Evolutionary conservation across 257 asterid species (phyloP).

Genomic region (Linderniella brevidens): DNA sequence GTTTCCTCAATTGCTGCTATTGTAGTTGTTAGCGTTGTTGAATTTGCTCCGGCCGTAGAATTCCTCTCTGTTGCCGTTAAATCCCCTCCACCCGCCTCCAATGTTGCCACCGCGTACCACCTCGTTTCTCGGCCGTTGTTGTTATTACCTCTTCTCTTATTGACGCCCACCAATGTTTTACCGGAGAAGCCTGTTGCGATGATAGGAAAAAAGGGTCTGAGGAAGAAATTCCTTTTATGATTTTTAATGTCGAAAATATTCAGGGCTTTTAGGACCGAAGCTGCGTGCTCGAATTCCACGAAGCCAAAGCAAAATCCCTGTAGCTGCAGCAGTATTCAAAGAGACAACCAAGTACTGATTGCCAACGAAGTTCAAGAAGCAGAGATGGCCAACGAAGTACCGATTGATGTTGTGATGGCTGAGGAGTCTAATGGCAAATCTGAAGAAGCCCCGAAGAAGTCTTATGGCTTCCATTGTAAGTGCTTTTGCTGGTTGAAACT

Average conservation of each 20-base stretch:
- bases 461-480: slow-evolving; percentile 92
- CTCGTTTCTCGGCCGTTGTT: too few relatives aligned
- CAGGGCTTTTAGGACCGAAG: slow-evolving; percentile 47
- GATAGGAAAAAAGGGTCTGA: background rate
- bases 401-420: slow-evolving; percentile 21
- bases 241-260: slow-evolving; percentile 1
- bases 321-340: slow-evolving; percentile 15
- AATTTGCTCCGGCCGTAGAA: too few relatives aligned
- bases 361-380: slow-evolving; percentile 50
- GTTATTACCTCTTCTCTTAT: slow-evolving; percentile 53
- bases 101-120: too few relatives aligned
- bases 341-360: background rate
- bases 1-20: too few relatives aligned
- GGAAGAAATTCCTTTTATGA: background rate
- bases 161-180: slow-evolving; percentile 52
- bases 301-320: slow-evolving; percentile 59
- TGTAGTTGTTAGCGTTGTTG: too few relatives aligned
- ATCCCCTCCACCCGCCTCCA: too few relatives aligned
- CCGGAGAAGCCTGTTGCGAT: slow-evolving; percentile 63
- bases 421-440: slow-evolving; percentile 39
- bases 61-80: too few relatives aligned
- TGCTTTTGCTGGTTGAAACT: slow-evolving; percentile 1
- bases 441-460: slow-evolving; percentile 55
- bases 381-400: slow-evolving; percentile 63
- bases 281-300: slow-evolving; percentile 63